Conservation (phyloP, 2,329 filamentous ascomycete species). For the Fusarium sp. region DNA sequence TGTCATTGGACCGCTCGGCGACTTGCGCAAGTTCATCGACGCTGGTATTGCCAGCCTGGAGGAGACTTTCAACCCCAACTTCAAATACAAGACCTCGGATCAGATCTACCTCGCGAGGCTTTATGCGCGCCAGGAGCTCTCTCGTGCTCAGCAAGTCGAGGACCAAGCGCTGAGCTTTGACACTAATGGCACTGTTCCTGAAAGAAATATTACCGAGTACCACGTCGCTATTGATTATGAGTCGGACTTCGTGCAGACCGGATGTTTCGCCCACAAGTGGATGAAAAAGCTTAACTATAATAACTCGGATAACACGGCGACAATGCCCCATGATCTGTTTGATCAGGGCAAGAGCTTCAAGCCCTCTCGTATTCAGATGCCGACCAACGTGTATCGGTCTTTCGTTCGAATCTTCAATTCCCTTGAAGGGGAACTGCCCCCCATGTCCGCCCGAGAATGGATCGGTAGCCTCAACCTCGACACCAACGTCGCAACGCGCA, state of each 20-base stretch:
- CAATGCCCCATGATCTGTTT: slow-evolving; percentile 27
- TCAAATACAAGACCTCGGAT: slow-evolving; percentile 48
- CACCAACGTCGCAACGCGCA: slow-evolving; percentile 50
- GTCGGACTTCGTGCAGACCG: slow-evolving; percentile 35
- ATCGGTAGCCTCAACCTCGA: slow-evolving; percentile 21
- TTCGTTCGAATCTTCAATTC: slow-evolving; percentile 23
- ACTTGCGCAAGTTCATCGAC: slow-evolving; percentile 47
- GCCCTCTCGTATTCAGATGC: slow-evolving; percentile 32
- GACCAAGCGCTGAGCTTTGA: slow-evolving; percentile 24
- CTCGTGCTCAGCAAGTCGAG: slow-evolving; percentile 50
- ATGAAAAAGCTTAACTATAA: slow-evolving; percentile 35
- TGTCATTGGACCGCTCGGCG: slow-evolving; percentile 57
- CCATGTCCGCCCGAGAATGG: slow-evolving; percentile 32
- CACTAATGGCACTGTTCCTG: slow-evolving; percentile 21
- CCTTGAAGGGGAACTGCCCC: slow-evolving; percentile 10
- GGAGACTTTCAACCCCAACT: slow-evolving; percentile 52
- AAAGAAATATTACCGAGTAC: slow-evolving; percentile 33
- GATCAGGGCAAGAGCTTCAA: slow-evolving; percentile 23
- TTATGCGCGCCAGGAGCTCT: slow-evolving; percentile 59
- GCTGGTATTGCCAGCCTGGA: slow-evolving; percentile 51
- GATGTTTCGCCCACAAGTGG: slow-evolving; percentile 31
- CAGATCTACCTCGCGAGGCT: slow-evolving; percentile 58
- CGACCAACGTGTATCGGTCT: slow-evolving; percentile 26
- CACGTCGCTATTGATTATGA: slow-evolving; percentile 40
- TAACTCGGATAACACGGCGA: slow-evolving; percentile 22